Conservation (phyloP, 306 rosid genomes). For the Glycine latifolia region DNA sequence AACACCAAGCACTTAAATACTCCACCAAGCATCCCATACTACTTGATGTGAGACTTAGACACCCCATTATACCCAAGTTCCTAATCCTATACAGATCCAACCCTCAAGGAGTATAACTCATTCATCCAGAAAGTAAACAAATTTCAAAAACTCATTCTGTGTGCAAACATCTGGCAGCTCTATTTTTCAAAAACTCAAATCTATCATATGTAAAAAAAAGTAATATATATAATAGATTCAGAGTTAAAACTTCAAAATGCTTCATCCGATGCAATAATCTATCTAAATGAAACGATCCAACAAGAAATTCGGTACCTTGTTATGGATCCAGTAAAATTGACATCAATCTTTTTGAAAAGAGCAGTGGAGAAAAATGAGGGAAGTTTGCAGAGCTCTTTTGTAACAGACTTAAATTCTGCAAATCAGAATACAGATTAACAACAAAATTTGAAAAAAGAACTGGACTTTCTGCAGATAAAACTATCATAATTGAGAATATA, state of each 20-base stretch:
- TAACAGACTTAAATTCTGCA: slow-evolving; percentile 65
- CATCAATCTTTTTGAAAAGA: slow-evolving; percentile 67
- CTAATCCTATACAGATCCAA: not conserved
- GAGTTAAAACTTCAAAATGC: slow-evolving; percentile 23
- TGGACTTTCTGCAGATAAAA: slow-evolving; percentile 8
- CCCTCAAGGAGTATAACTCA: slow-evolving; percentile 13
- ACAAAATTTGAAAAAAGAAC: slow-evolving; percentile 18
- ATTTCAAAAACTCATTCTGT: too few relatives aligned
- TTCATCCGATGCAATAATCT: slow-evolving; percentile 29
- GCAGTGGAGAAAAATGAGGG: slow-evolving; percentile 65
- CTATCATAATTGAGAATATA: slow-evolving; percentile 13
- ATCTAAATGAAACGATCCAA: slow-evolving; percentile 17
- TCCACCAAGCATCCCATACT: not conserved
- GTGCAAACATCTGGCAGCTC: not conserved
- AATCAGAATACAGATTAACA: slow-evolving; percentile 37
- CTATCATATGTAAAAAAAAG: slow-evolving; percentile 5
- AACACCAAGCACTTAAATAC: not conserved
- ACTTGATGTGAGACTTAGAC: not conserved
- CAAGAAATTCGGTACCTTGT: slow-evolving; percentile 55
- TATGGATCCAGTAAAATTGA: slow-evolving; percentile 57
- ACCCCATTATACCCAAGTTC: not conserved
- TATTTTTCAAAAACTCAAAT: slow-evolving; percentile 22
- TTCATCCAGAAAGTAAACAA: slow-evolving; percentile 29
- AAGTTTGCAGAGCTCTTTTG: slow-evolving; percentile 64
- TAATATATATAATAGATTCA: not conserved